Evolutionary conservation across 768 basidiomycete genomes (phyloP), one percentile per base, ranked within the genome.

Genomic region (Termitomyces sp.): DNA sequence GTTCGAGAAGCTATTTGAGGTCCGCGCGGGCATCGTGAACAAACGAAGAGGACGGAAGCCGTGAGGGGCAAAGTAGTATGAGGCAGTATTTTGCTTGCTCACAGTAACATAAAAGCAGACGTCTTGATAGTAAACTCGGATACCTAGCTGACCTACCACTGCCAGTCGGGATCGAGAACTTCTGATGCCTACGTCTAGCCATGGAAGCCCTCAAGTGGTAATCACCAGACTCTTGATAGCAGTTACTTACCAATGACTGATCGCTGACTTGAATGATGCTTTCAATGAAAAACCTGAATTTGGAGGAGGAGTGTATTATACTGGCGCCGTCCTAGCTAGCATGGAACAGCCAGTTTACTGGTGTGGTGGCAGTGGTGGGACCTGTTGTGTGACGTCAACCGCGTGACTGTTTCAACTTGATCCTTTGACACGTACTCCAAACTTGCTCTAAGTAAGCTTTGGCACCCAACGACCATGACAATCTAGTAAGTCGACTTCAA

Each of bases 401-500:
- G 16, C 43, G 23, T 35, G 49, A 50, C 10, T 50, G 37, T 38
- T 50, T 38, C 35, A 37, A 49, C 14, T 21, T 49, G 6, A n/a
- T 37, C 23, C n/a, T 25, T 40, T 25, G 17, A 51, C 37, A 51
- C 37, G 25, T 53, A 42, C n/a, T 31, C 17, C 29, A 29, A 4
- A 29, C 29, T 29, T 29, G n/a, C n/a, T n/a, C n/a, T n/a, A n/a
- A n/a, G n/a, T n/a, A n/a, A n/a, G n/a, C n/a, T 47, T 57, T 56
- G 17, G 49, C 46, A 25, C 43, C 29, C n/a, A 49, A 60, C 62
- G 48, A 70, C 54, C 35, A 80, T 80, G 78, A 80, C 78, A 21
- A 74, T 80, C 71, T 78, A 80, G 78, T 77, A 65, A 50, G 70
- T 65, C 43, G 45, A 48, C n/a, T 38, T 5, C 4, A 14, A 47